These are phyloP conservation scores for Entonaema liquescens DNA, from an alignment of 495 filamentous ascomycete genomes.

Conservation along the genomic window DNA sequence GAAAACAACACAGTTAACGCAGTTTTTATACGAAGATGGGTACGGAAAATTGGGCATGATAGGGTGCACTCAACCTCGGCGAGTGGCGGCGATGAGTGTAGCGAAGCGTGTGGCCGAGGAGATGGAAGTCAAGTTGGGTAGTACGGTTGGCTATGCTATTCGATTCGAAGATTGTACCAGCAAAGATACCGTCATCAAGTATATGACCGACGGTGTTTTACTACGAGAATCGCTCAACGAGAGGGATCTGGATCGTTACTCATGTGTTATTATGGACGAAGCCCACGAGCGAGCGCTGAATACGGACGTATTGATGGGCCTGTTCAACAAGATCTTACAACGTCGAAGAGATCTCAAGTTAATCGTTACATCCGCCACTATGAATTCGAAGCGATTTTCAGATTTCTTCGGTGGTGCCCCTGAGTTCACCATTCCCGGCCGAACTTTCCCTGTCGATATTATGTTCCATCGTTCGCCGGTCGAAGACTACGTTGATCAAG, in stretches of 20 bases:
- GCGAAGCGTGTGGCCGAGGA: constrained; percentile 98
- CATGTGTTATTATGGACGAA: constrained; percentile 99
- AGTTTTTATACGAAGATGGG: constrained; percentile 94
- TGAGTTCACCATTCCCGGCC: constrained; percentile 94
- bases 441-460: constrained; percentile 96
- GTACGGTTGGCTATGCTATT: constrained; percentile 93
- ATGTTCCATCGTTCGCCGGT: constrained; percentile 95
- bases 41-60: constrained; percentile 89
- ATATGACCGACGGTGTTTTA: constrained; percentile 98
- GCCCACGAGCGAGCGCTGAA: constrained; percentile 97
- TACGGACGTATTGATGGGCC: constrained; percentile 96
- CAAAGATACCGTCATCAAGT: constrained; percentile 94
- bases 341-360: constrained; percentile 91
- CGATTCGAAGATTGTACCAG: constrained; percentile 99
- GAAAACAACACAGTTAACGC: constrained; percentile 95
- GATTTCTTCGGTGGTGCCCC: constrained; percentile 98
- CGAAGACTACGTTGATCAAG: constrained; percentile 97
- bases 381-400: constrained; percentile 97
- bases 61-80: constrained; percentile 92
- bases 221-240: constrained; percentile 93
- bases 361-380: constrained; percentile 97
- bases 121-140: constrained; percentile 96
- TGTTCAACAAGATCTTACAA: constrained; percentile 96
- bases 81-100: constrained; percentile 98
- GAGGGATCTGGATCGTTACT: constrained; percentile 93